Percentiles rank a stretch among this genome's conserved stretches.
Conservation (phyloP, 2,329 filamentous ascomycete genomes). For the Penicillium corylophilum region DNA sequence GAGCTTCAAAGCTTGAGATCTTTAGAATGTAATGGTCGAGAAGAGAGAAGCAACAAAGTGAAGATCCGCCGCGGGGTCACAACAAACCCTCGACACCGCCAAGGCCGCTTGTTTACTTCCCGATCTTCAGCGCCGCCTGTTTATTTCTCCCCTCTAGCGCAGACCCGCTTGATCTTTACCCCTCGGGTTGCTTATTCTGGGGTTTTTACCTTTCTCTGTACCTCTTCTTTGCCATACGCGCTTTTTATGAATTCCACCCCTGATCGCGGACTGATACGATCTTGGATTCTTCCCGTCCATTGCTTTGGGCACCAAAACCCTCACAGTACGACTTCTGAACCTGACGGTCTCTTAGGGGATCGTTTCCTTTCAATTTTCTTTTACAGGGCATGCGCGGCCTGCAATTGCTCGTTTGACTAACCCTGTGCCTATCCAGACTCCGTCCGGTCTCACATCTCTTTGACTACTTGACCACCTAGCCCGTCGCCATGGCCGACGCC, state of each 20-base stretch:
- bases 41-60: slow-evolving; percentile 8
- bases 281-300: slow-evolving; percentile 9
- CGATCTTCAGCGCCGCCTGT: slow-evolving; percentile 18
- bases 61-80: slow-evolving; percentile 26
- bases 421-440: background rate
- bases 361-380: background rate
- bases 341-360: background rate
- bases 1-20: background rate
- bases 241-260: background rate
- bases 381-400: background rate
- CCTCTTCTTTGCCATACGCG: background rate
- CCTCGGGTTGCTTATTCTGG: background rate
- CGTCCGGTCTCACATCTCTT: background rate
- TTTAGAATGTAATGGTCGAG: background rate
- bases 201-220: background rate
- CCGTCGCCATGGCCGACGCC: slow-evolving; percentile 41
- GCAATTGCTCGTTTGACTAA: slow-evolving; percentile 4
- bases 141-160: slow-evolving; percentile 14
- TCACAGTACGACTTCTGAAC: slow-evolving; percentile 10
- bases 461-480: slow-evolving; percentile 4
- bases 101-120: slow-evolving; percentile 29
- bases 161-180: slow-evolving; percentile 1
- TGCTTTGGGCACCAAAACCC: slow-evolving; percentile 22
- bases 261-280: slow-evolving; percentile 12
- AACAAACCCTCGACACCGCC: slow-evolving; percentile 24